Evolutionary conservation across 192 early-diverging fungal species (phyloP).

Genomic region (Coemansia sp.): DNA sequence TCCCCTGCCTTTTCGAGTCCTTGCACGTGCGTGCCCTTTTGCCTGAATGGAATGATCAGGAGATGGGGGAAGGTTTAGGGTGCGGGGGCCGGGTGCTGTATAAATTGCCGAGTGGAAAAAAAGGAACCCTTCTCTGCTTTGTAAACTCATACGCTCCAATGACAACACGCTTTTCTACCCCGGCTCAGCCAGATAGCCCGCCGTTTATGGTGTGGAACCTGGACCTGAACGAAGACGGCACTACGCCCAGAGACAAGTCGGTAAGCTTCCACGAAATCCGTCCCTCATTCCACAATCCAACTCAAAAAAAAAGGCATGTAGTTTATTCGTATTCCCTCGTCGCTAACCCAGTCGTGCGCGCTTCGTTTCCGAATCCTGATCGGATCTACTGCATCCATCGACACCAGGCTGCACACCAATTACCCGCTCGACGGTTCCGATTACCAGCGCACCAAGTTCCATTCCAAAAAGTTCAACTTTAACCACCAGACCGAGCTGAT

Average conservation of each 20-base stretch:
- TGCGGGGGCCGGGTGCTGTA: no score
- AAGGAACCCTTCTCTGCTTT: not conserved
- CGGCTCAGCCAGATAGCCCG: slow-evolving; percentile 40
- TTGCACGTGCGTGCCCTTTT: no score
- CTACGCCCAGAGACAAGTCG: slow-evolving; percentile 45
- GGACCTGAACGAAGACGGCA: slow-evolving; percentile 51
- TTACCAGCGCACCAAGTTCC: slow-evolving; percentile 40
- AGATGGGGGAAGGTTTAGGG: no score
- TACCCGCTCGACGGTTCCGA: slow-evolving; percentile 74
- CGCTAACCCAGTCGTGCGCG: slow-evolving; percentile 55
- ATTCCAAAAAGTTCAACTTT: slow-evolving; percentile 37
- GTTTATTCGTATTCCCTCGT: slow-evolving; percentile 49
- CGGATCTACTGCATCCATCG: slow-evolving; percentile 71
- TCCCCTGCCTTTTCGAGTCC: no score
- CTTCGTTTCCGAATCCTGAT: slow-evolving; percentile 79
- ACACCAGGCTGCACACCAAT: slow-evolving; percentile 79
- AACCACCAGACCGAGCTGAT: slow-evolving; percentile 60
- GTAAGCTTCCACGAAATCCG: slow-evolving; percentile 13
- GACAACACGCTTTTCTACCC: slow-evolving; percentile 29
- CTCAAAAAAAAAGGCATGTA: slow-evolving; percentile 1
- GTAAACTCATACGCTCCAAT: slow-evolving; percentile 3
- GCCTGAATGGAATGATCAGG: no score
- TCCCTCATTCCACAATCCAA: not conserved
- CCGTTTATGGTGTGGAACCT: slow-evolving; percentile 53
- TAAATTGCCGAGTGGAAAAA: no score